These are phyloP conservation scores for Penicillium sp. DNA, from an alignment of 2,329 filamentous ascomycete species.

Conservation along the genomic window DNA sequence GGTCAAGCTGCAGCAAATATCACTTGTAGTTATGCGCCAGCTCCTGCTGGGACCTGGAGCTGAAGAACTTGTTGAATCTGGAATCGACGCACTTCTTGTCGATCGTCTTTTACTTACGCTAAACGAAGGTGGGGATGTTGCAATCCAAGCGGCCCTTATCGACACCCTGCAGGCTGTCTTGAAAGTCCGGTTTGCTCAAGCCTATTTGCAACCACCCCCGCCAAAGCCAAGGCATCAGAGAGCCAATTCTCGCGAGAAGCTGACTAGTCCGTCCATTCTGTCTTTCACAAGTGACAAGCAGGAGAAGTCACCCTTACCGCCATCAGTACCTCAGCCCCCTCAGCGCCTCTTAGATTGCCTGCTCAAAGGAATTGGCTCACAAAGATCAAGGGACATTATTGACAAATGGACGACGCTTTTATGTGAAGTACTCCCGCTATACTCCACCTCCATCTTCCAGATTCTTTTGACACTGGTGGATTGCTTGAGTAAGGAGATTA, in stretches of 20 bases:
- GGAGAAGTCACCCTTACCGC: slow-evolving; percentile 42
- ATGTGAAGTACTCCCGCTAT: slow-evolving; percentile 80
- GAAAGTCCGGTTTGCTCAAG: slow-evolving; percentile 59
- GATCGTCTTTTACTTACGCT: slow-evolving; percentile 68
- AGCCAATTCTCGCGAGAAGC: slow-evolving; percentile 44
- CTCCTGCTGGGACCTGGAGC: slow-evolving; percentile 46
- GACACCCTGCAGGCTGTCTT: slow-evolving; percentile 78
- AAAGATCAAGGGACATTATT: slow-evolving; percentile 74
- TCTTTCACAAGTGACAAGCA: slow-evolving; percentile 53
- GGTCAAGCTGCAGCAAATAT: slow-evolving; percentile 71
- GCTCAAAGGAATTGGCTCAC: slow-evolving; percentile 77
- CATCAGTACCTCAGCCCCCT: slow-evolving; percentile 51
- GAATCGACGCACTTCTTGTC: slow-evolving; percentile 73
- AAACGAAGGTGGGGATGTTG: slow-evolving; percentile 63
- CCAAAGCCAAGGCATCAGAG: slow-evolving; percentile 41
- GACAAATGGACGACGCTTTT: slow-evolving; percentile 93
- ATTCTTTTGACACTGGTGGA: slow-evolving; percentile 89
- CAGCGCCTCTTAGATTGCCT: slow-evolving; percentile 80
- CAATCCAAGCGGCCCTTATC: slow-evolving; percentile 76
- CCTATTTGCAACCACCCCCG: slow-evolving; percentile 39
- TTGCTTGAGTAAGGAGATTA: slow-evolving; percentile 81
- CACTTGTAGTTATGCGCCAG: slow-evolving; percentile 67
- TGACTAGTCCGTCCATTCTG: slow-evolving; percentile 47
- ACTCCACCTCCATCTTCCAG: slow-evolving; percentile 84
- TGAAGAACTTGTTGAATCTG: slow-evolving; percentile 47